Evolutionary conservation across 1,139 yeast species (phyloP), one percentile per base, ranked within the genome.

Genomic region (Yamadazyma jaroonii): DNA sequence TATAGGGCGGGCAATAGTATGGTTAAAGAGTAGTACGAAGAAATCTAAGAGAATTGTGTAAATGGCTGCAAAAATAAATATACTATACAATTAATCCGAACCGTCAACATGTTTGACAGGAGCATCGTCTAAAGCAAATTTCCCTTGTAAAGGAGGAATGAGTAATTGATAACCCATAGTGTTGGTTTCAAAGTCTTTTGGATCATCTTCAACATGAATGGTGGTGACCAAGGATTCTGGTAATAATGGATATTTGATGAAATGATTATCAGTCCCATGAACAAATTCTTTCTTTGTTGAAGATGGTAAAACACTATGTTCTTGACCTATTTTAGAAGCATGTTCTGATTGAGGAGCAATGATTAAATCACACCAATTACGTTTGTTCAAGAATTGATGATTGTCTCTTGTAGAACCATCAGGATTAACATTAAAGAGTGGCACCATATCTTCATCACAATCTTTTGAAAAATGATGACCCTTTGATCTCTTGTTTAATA

Each of bases 381-480:
- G 75, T 46, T 78, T 79, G 46, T 90, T 88, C 59, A 86, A 61
- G 51, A 88, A 82, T 44, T 79, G 75, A 29, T 67, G 60, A 55
- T 83, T 81, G 10, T 61, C 61, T 41, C 95, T 67, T 4, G 46
- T 43, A 0, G 61, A 37, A 3, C 85, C 89, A 49, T 83, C 76
- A 1, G 82, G 80, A 38, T 87, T 86, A 24, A 59, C 56, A 6
- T 64, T 53, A 59, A 90, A 90, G 9, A 90, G 53, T 1, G 86
- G 85, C 17, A 89, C 78, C 59, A 85, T 74, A 50, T 88, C 95
- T 57, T 90, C 97, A 45, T 81, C 85, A 3, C 92, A 81, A 35
- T 69, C 59, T 29, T 54, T 56, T 50, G 76, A 82, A 48, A 79
- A 83, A 45, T 74, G 81, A 58, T 89, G 97, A 28, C 79, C 65